Percentiles rank a stretch among this genome's conserved stretches.
Evolutionary conservation across 345 rosid genomes (phyloP).

Genomic region (Pugionium dolabratum): DNA sequence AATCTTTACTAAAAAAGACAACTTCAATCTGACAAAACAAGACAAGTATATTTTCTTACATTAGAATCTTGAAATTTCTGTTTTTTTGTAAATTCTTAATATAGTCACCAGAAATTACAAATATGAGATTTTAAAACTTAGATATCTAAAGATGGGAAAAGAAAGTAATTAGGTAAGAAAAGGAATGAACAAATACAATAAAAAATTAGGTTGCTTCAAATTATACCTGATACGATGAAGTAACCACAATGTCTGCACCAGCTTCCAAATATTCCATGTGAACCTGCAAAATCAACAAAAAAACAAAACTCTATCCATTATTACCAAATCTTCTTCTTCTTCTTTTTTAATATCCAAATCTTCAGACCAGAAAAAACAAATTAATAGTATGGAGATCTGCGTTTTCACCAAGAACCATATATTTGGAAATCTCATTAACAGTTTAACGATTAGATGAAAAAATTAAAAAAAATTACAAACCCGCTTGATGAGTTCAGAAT

Average conservation of each 20-base stretch:
- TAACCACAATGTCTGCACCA: conserved; percentile 84
- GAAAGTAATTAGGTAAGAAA: conserved; percentile 14
- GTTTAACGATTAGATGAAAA: neutral
- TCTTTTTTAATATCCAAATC: conserved; percentile 9
- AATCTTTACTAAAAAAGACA: neutral
- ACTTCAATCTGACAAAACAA: neutral
- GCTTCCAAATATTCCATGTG: conserved; percentile 89
- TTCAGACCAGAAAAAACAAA: neutral
- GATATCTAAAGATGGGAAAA: neutral
- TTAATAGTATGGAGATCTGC: conserved; percentile 3
- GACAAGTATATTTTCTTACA: conserved; percentile 9
- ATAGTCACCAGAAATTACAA: neutral
- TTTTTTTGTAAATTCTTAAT: neutral
- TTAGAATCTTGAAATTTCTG: conserved; percentile 6
- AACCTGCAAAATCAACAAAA: conserved; percentile 51
- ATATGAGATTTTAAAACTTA: neutral
- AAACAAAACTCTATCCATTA: conserved; percentile 9
- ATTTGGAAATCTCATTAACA: neutral
- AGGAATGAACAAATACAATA: neutral
- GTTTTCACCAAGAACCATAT: neutral
- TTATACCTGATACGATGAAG: conserved; percentile 89
- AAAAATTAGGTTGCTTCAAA: neutral
- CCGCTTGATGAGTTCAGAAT: conserved; percentile 67
- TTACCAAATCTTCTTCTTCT: too few species aligned
- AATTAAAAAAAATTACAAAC: conserved; percentile 36